A percentile compares a stretch with the other conserved stretches of the same genome.
Evolutionary conservation across 805 yeast species (phyloP).

Genomic region (Cyberlindnera americana): DNA sequence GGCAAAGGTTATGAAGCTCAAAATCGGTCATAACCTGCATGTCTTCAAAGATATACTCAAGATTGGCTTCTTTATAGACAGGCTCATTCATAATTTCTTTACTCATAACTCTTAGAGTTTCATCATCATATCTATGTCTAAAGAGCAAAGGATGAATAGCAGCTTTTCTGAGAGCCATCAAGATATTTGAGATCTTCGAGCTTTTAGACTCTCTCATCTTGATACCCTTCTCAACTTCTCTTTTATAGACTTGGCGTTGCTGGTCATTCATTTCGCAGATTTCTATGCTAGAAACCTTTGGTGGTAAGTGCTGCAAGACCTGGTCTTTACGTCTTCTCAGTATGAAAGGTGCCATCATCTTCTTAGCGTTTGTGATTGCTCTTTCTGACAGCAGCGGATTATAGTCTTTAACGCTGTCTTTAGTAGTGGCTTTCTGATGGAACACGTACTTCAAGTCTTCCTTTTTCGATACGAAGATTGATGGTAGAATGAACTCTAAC

Average conservation of each 20-base stretch:
- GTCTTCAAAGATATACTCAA: conserved; percentile 78
- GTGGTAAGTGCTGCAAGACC: conserved; percentile 85
- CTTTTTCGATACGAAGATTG: conserved; percentile 71
- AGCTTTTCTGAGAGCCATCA: conserved; percentile 90
- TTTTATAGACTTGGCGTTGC: conserved; percentile 59
- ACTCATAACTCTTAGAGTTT: conserved; percentile 61
- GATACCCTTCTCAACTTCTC: conserved; percentile 45
- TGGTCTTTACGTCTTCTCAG: conserved; percentile 88
- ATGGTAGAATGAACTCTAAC: conserved; percentile 86
- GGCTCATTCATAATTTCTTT: conserved; percentile 77
- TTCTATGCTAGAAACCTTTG: conserved; percentile 60
- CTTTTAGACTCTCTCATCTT: conserved; percentile 26
- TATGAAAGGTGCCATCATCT: conserved; percentile 98
- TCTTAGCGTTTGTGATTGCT: conserved; percentile 88
- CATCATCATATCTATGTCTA: conserved; percentile 59
- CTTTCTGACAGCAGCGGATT: conserved; percentile 86
- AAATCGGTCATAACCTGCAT: conserved; percentile 94
- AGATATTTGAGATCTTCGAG: conserved; percentile 56
- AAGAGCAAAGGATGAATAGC: conserved; percentile 89
- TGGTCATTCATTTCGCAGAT: conserved; percentile 57
- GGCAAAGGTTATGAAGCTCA: conserved; percentile 75
- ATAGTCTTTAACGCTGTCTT: conserved; percentile 44
- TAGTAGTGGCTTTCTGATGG: conserved; percentile 80
- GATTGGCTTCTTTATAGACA: conserved; percentile 69
- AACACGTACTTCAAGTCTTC: conserved; percentile 81